These are phyloP conservation scores for Ceratocystis papillata DNA, from an alignment of 2,329 filamentous ascomycete species.

Conservation along the genomic window DNA sequence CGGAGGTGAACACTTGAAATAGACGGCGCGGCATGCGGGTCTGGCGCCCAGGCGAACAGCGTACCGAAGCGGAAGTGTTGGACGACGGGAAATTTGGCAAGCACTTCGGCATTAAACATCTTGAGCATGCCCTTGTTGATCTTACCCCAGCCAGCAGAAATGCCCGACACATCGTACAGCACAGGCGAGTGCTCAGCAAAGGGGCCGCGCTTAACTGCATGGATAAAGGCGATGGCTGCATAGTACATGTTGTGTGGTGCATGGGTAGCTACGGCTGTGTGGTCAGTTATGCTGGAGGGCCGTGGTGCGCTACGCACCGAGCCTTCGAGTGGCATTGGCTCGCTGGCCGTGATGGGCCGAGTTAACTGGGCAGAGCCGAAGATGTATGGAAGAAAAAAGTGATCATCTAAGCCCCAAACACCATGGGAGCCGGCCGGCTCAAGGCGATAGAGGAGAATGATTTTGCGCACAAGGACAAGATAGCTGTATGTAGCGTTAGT, in stretches of 20 bases:
- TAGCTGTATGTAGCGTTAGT: conserved; percentile 44
- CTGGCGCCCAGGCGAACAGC: conserved; percentile 64
- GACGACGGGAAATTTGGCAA: conserved; percentile 96
- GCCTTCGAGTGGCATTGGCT: conserved; percentile 64
- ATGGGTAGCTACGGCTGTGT: conserved; percentile 52
- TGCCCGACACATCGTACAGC: conserved; percentile 85
- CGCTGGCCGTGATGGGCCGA: conserved; percentile 51
- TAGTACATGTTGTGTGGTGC: conserved; percentile 77
- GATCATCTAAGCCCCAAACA: conserved; percentile 97
- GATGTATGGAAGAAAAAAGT: conserved; percentile 87
- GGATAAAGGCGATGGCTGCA: conserved; percentile 88
- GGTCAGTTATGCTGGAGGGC: conserved; percentile 57
- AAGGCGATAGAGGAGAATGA: conserved; percentile 84
- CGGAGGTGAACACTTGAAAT: conserved; percentile 46
- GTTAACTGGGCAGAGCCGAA: conserved; percentile 87
- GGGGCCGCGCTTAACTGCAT: conserved; percentile 89
- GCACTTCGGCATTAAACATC: conserved; percentile 95
- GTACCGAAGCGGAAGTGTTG: conserved; percentile 85
- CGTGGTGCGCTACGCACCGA: conserved; percentile 62
- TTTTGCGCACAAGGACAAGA: conserved; percentile 62
- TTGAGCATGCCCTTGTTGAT: conserved; percentile 98
- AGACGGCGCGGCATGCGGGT: conserved; percentile 47
- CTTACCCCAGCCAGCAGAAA: conserved; percentile 91
- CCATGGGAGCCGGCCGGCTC: conserved; percentile 94
- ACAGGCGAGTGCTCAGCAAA: conserved; percentile 98